Conservation (phyloP, 805 yeast species). For the Helenozyma baotianmanensis region DNA sequence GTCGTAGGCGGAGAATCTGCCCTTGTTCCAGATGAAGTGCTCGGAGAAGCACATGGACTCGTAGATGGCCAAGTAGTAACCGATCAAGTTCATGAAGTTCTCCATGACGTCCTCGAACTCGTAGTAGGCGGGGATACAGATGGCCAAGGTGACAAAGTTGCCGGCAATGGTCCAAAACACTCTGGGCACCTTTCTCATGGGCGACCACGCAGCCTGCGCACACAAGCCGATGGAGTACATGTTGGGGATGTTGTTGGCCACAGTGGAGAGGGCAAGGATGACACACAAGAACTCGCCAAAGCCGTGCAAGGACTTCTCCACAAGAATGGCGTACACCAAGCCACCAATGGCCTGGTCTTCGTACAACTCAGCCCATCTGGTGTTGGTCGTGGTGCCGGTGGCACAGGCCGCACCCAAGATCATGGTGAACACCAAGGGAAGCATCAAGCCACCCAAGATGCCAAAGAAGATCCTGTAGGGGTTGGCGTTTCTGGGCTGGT, state of each 20-base stretch:
- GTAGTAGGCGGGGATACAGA: slow-evolving; percentile 86
- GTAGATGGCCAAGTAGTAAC: slow-evolving; percentile 86
- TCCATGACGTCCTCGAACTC: slow-evolving; percentile 67
- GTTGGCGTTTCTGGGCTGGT: slow-evolving; percentile 67
- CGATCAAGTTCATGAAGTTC: slow-evolving; percentile 87
- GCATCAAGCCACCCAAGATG: slow-evolving; percentile 56
- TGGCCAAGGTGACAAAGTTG: slow-evolving; percentile 72
- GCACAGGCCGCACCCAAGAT: slow-evolving; percentile 84
- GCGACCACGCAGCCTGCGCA: slow-evolving; percentile 80
- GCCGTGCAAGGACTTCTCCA: slow-evolving; percentile 75
- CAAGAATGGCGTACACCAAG: slow-evolving; percentile 71
- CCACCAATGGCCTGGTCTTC: slow-evolving; percentile 67
- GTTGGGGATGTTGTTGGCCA: slow-evolving; percentile 90
- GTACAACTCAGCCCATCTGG: slow-evolving; percentile 48
- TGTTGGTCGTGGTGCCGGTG: slow-evolving; percentile 51
- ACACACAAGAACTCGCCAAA: slow-evolving; percentile 91
- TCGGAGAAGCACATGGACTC: slow-evolving; percentile 72
- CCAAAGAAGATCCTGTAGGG: slow-evolving; percentile 57
- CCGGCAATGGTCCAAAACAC: slow-evolving; percentile 76
- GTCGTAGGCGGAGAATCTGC: slow-evolving; percentile 56
- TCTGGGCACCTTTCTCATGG: slow-evolving; percentile 73
- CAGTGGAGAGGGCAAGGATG: slow-evolving; percentile 75
- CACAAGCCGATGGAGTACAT: slow-evolving; percentile 87
- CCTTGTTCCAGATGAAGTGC: slow-evolving; percentile 73
- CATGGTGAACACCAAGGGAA: slow-evolving; percentile 70